Conservation (phyloP, 371 early-diverging fungal species). For the Cokeromyces recurvatus region DNA sequence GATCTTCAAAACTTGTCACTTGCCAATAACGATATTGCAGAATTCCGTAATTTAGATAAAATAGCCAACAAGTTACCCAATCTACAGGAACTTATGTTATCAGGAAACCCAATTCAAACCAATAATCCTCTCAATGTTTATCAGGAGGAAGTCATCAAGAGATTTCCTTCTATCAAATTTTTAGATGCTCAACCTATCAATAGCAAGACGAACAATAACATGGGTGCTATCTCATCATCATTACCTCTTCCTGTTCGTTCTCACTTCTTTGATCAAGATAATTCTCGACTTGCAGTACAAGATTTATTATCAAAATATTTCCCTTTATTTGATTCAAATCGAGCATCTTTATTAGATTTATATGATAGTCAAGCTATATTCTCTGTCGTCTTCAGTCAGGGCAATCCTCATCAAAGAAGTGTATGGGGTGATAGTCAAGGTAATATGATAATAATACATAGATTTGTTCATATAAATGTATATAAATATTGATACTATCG, state of each 20-base stretch:
- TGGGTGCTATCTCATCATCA: background rate
- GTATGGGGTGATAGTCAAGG: slow-evolving; percentile 36
- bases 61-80: slow-evolving; percentile 31
- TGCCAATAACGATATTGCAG: slow-evolving; percentile 48
- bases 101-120: slow-evolving; percentile 51
- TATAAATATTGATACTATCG: background rate
- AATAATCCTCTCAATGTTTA: slow-evolving; percentile 15
- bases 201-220: no score
- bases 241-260: slow-evolving; percentile 14
- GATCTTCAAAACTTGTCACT: slow-evolving; percentile 53
- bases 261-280: slow-evolving; percentile 33
- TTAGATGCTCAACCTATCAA: slow-evolving; percentile 14
- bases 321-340: slow-evolving; percentile 37
- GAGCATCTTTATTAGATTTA: slow-evolving; percentile 27
- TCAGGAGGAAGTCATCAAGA: slow-evolving; percentile 7
- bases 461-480: no score
- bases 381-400: slow-evolving; percentile 23
- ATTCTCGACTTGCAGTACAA: slow-evolving; percentile 28
- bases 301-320: slow-evolving; percentile 40
- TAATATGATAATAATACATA: background rate
- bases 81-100: slow-evolving; percentile 47
- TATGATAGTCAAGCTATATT: slow-evolving; percentile 35
- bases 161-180: slow-evolving; percentile 16
- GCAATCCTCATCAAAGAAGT: slow-evolving; percentile 18
- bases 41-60: slow-evolving; percentile 44